A percentile compares a stretch with the other conserved stretches of the same genome.
These are phyloP conservation scores for Auxenochlorella pyrenoidosa DNA, from an alignment of 139 green algal genomes.

Conservation along the genomic window DNA sequence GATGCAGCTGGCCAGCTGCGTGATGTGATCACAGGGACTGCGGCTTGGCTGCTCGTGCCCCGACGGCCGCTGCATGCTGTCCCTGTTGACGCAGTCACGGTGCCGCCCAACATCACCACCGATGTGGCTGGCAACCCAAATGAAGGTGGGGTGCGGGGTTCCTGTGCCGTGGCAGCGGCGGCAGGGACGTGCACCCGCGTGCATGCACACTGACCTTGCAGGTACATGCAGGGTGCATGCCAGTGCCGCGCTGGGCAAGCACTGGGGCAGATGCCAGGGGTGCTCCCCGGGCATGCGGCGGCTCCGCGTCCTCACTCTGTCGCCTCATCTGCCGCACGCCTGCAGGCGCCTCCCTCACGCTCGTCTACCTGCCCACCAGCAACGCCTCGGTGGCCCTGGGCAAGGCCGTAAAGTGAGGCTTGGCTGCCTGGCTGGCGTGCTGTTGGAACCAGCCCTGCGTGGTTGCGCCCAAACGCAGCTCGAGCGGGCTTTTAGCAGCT, in stretches of 20 bases:
- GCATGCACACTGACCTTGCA: too few species aligned
- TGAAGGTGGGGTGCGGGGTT: not conserved
- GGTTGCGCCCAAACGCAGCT: too few species aligned
- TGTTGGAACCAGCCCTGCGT: not conserved
- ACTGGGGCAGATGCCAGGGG: too few species aligned
- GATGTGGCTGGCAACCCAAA: not conserved
- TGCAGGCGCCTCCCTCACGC: not conserved
- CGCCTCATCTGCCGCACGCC: not conserved
- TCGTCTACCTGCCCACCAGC: not conserved
- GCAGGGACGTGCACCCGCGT: not conserved
- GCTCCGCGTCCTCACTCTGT: too few species aligned
- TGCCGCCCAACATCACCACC: not conserved
- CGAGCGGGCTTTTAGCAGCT: too few species aligned
- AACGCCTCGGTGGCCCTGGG: not conserved
- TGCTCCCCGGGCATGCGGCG: too few species aligned
- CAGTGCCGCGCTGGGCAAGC: too few species aligned
- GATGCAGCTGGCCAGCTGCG: not conserved
- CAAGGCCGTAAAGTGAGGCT: not conserved
- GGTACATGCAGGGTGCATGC: too few species aligned
- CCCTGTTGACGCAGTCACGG: not conserved
- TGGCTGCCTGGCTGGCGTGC: not conserved
- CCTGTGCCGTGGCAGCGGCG: not conserved
- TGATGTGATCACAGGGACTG: not conserved
- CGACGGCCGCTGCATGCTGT: not conserved
- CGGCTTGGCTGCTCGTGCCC: not conserved